Conservation (phyloP, 306 rosid species). For the Prunus dulcis region DNA sequence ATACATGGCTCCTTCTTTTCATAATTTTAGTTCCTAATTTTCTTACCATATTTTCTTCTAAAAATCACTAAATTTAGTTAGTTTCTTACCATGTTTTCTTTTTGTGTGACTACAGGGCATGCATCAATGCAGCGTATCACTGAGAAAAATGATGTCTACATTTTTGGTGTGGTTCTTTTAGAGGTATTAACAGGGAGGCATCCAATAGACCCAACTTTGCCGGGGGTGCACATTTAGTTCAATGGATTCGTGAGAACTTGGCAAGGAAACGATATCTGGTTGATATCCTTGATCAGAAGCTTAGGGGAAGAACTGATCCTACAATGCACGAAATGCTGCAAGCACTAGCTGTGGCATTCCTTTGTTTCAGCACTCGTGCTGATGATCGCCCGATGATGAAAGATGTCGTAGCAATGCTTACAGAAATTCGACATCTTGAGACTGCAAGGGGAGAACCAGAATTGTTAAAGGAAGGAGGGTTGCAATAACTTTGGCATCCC, state of each 20-base stretch:
- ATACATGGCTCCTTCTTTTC: conserved; percentile 73
- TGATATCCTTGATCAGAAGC: conserved; percentile 67
- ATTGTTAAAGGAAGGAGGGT: conserved; percentile 38
- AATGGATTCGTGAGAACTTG: conserved; percentile 73
- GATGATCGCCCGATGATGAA: conserved; percentile 82
- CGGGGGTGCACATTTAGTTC: conserved; percentile 67
- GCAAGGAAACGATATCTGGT: conserved; percentile 43
- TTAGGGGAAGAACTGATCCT: conserved; percentile 59
- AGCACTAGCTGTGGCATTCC: conserved; percentile 63
- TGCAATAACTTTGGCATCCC: conserved; percentile 35
- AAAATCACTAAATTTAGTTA: conserved; percentile 2
- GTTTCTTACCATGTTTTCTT: not conserved
- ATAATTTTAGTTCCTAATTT: not conserved
- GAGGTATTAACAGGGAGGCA: conserved; percentile 89
- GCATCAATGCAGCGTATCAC: conserved; percentile 55
- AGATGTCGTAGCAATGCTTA: conserved; percentile 75
- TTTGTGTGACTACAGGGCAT: conserved; percentile 44
- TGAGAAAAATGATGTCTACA: conserved; percentile 81
- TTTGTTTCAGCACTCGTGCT: conserved; percentile 46
- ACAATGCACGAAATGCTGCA: conserved; percentile 71
- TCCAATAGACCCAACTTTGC: conserved; percentile 85
- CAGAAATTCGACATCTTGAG: conserved; percentile 50
- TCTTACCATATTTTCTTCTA: not conserved
- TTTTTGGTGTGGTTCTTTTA: conserved; percentile 75
- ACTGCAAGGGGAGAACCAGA: conserved; percentile 39